Evolutionary conservation across 2,329 filamentous ascomycete species (phyloP), one percentile per base, ranked within the genome.

Genomic region (Colletotrichum lupini): DNA sequence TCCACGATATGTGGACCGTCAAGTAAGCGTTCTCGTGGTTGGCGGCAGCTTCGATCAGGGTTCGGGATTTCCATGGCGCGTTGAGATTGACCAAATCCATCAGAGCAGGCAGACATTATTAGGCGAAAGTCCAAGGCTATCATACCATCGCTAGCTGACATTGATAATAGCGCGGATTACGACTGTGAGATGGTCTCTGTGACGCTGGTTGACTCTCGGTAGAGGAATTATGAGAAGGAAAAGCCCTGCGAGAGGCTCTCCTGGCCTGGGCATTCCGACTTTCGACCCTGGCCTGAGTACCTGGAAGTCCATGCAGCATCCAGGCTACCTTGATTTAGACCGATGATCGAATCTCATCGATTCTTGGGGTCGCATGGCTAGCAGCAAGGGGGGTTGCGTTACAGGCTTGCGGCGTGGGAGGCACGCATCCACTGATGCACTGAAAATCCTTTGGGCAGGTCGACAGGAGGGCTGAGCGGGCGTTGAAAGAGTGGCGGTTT

Each of bases 391-490:
- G 60, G 60, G 46, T 63, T 63, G 26, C 60, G 32, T 56, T 62
- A 60, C 67, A 49, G 42, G 42, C 42, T 49, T 49, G 42, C 42
- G 19, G 59, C 37, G 55, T 64, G 59, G 59, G 60, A 66, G 55
- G 61, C 22, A 56, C 35, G 32, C 59, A 22, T 28, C 60, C 52
- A 60, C 24, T 49, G 49, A 73, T 57, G 71, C 67, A 70, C 55
- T 37, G 60, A 53, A 73, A 73, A 73, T 71, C 67, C 71, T 73
- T 61, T 57, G 60, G 59, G 32, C 35, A 64, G 65, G 58, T 68
- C 19, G 64, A n/a, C 32, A 26, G 19, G 53, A 63, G 70, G 60
- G 67, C 66, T 65, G 67, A 56, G 70, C 46, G 67, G 22, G 58
- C 55, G 60, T 32, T 37, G 11, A 19, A 19, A 5, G 16, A 19